Percentiles rank a stretch among this genome's conserved stretches.
Conservation (phyloP, 768 basidiomycete species). For the Neoboletus brunneissimus region DNA sequence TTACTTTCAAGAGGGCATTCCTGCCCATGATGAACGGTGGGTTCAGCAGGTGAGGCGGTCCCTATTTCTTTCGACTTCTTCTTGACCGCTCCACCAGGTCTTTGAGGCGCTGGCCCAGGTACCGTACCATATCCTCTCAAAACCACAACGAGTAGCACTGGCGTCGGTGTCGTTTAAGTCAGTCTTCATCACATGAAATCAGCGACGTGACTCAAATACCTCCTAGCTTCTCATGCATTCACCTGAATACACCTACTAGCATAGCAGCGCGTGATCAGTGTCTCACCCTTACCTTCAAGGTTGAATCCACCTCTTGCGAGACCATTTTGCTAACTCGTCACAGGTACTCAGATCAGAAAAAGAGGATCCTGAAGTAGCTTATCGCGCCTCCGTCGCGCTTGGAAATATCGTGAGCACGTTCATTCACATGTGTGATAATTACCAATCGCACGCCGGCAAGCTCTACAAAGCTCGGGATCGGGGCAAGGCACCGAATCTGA, state of each 20-base stretch:
- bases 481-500: conserved; percentile 32
- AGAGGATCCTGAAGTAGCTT: conserved; percentile 64
- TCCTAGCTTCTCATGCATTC: conserved; percentile 63
- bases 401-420: conserved; percentile 61
- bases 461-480: conserved; percentile 45
- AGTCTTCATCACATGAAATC: conserved; percentile 28
- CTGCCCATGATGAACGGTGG: conserved; percentile 47
- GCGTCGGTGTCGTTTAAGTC: conserved; percentile 90
- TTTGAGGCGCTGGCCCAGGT: conserved; percentile 50
- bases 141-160: conserved; percentile 70
- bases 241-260: conserved; percentile 43
- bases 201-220: not conserved
- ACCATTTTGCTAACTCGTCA: conserved; percentile 4
- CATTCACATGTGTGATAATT: not conserved
- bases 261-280: conserved; percentile 40
- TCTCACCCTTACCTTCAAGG: conserved; percentile 46
- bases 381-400: conserved; percentile 68
- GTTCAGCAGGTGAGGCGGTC: conserved; percentile 41
- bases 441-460: conserved; percentile 33
- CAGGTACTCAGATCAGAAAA: conserved; percentile 40
- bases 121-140: conserved; percentile 56
- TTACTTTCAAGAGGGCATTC: conserved; percentile 57
- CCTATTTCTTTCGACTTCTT: conserved; percentile 4
- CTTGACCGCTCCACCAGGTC: conserved; percentile 42
- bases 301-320: conserved; percentile 21